Evolutionary conservation across 352 stramenopile genomes (phyloP), one percentile per base, ranked within the genome.

Genomic region (Pythium monospermum): DNA sequence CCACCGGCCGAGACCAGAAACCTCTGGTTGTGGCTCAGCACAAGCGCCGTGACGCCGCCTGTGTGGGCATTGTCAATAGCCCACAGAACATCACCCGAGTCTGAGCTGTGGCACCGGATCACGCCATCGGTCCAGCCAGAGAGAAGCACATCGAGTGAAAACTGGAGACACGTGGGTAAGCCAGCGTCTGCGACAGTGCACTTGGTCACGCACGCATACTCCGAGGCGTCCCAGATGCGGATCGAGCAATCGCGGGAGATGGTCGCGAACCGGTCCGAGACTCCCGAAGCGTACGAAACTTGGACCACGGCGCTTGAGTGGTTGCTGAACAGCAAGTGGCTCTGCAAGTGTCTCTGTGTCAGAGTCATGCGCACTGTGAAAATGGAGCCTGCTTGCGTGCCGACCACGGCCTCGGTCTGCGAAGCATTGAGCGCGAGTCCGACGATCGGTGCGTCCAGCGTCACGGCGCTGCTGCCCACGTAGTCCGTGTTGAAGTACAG

Each of bases 241-340:
- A 98, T 73, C 6, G 81, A 90, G 57, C 77, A 88, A 68, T 97
- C 91, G 15, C 60, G 53, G 3, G 87, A 93, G 36, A 85, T 74
- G 2, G 91, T 97, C 6, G 87, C 91, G 51, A 98, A 97, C 18
- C 71, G 72, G 33, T 97, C 91, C 19, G 80, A 95, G 25, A 86
- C 83, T 0, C 73, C 68, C 0, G 78, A 39, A 0, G 79, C 73
- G 53, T 95, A 98, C 12, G 80, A 73, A 32, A 97, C 67, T 28
- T 85, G 71, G 7, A 88, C 59, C 3, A 97, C 84, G 4, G 57
- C 66, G 30, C 68, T 78, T 32, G 76, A 83, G 59, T 95, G 89
- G 64, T 91, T 96, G 59, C 94, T 86, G 31, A 77, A 87, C 2
- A 89, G 55, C 15, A 94, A 54, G 3, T 60, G 52, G 6, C 53